Evolutionary conservation across 352 stramenopile genomes (phyloP).

Genomic region (Pythium sukuiense): DNA sequence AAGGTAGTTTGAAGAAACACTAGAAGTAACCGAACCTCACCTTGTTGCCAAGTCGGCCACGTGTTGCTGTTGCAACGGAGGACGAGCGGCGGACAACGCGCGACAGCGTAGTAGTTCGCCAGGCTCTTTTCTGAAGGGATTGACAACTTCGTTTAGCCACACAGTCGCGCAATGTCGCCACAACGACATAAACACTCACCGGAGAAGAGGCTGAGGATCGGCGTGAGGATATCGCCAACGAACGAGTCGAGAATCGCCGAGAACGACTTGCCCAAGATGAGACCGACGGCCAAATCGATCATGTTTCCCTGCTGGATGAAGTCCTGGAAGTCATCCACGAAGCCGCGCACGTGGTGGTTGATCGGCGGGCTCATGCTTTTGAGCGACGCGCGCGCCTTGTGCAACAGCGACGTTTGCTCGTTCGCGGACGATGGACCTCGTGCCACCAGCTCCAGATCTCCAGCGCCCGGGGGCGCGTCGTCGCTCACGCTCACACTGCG

Average conservation of each 20-base stretch:
- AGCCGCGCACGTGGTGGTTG: conserved; percentile 31
- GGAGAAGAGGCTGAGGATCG: conserved; percentile 69
- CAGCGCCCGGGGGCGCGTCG: neutral
- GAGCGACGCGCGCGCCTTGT: conserved; percentile 20
- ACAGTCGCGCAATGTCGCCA: too few relatives aligned
- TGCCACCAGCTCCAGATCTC: conserved; percentile 8
- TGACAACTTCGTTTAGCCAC: too few relatives aligned
- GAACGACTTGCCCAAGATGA: conserved; percentile 70
- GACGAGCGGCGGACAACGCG: conserved; percentile 42
- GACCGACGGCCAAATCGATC: conserved; percentile 66
- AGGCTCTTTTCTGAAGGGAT: conserved; percentile 44
- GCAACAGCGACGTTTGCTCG: conserved; percentile 20
- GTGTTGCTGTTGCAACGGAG: conserved; percentile 42
- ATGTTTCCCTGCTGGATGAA: conserved; percentile 79
- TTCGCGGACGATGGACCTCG: neutral
- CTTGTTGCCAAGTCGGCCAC: conserved; percentile 68
- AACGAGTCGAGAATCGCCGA: conserved; percentile 74
- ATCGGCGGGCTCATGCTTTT: conserved; percentile 28
- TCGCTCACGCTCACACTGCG: conserved; percentile 3
- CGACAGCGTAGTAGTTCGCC: conserved; percentile 59
- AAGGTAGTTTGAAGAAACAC: neutral
- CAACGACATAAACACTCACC: conserved; percentile 19
- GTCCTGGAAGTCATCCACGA: conserved; percentile 61
- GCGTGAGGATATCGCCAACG: conserved; percentile 62
- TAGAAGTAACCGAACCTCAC: conserved; percentile 16